Base-by-base conservation (phyloP, 176 grass and related monocot species). In the Avena sativa region DNA sequence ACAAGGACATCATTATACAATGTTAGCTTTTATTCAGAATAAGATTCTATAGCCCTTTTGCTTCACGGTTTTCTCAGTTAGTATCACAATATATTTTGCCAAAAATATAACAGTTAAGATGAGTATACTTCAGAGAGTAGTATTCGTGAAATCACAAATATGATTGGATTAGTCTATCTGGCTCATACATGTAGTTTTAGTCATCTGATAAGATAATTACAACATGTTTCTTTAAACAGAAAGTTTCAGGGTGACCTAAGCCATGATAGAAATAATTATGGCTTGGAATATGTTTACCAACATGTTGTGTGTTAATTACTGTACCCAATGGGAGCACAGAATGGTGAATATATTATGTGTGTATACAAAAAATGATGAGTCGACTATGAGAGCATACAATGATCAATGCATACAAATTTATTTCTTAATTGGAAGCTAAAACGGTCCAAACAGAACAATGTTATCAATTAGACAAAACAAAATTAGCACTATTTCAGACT, bases 1-100 rank as follows among this genome's bases (percentile, higher is more conserved):
- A 14, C 44, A 74, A 47, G 44, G n/a, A 74, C 44, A 74, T 74
- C 71, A 74, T 74, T 49, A 21, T 48, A 73, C 70, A 73, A 73
- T 48, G 20, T 73, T 40, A 48, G 10, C 66, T 70, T 70, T 47
- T 72, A 72, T 72, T 47, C 63, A 66, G 28, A 34, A 66, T 26
- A 66, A 66, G 10, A 73, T 48, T 72, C 69, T 21, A 7, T 23
- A 21, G 69, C 40, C 69, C 9, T 13, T 70, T 43, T n/a, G 68
- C 67, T 73, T 73, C 68, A 74, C n/a, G 6, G 44, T 74, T 74
- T 74, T 49, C 44, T 25, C 44, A 8, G n/a, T 49, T 74, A 74
- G 44, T 23, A 74, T 49, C n/a, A 49, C n/a, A 74, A 74, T 74
- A 74, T 25, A 49, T 74, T 48, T 49, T 49, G 10, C 46, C 20